phyloP scores from a whole-genome alignment of 495 filamentous ascomycete genomes.

The Immersiella caudata region DNA sequence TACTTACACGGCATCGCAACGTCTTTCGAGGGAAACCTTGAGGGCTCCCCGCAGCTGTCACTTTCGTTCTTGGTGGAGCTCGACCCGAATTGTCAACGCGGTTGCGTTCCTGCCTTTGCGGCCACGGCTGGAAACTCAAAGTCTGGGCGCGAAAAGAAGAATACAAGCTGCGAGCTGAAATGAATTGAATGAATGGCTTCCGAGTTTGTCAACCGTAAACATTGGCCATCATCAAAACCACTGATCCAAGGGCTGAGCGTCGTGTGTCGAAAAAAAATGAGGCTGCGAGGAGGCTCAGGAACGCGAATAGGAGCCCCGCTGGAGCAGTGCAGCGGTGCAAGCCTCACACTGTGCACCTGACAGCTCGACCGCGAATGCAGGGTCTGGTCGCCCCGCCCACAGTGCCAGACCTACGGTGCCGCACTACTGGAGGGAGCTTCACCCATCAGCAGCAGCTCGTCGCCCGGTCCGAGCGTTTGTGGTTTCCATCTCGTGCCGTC shows the following conservation, averaged over 20 bases:
- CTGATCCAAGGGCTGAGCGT: slow-evolving; percentile 23
- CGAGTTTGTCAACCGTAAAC: slow-evolving; percentile 41
- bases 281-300: slow-evolving; percentile 30
- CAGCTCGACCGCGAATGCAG: not conserved
- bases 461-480: slow-evolving; percentile 4
- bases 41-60: slow-evolving; percentile 19
- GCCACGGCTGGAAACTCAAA: not conserved
- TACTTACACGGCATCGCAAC: slow-evolving; percentile 44
- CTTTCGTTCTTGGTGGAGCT: slow-evolving; percentile 3
- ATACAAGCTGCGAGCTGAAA: slow-evolving; percentile 17
- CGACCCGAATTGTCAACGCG: slow-evolving; percentile 2
- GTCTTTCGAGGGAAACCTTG: slow-evolving; percentile 7
- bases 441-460: not conserved
- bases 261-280: slow-evolving; percentile 21
- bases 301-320: slow-evolving; percentile 8
- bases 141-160: slow-evolving; percentile 20
- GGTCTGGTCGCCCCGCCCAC: not conserved
- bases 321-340: not conserved
- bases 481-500: slow-evolving; percentile 1
- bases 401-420: not conserved
- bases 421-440: not conserved
- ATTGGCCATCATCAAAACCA: slow-evolving; percentile 35
- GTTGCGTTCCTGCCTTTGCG: slow-evolving; percentile 7
- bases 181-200: slow-evolving; percentile 36
- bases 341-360: slow-evolving; percentile 1